Base-by-base conservation (phyloP, 1,284 basidiomycete species). In the Ceratobasidium papillatum region DNA sequence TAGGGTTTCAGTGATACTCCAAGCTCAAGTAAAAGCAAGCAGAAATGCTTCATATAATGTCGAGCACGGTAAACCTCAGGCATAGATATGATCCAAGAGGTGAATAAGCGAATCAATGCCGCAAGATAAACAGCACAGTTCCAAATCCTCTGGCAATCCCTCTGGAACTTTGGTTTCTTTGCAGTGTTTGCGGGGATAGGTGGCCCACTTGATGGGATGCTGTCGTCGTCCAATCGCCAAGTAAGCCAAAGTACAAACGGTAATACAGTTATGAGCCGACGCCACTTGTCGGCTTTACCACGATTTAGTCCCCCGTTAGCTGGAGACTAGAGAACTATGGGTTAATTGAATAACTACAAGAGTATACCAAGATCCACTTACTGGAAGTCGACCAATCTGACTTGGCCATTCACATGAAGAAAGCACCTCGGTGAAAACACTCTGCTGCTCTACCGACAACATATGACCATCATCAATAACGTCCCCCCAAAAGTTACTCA, bases 241-340 rank as follows among this genome's bases (percentile, higher is more conserved):
- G 75, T 34, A 14, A 72, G 75, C 82, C 81, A 83, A 1, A 83
- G 78, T 1, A 82, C 51, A 1, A 82, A 76, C 1, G 79, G 80
- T 8, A 79, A 72, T 27, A 83, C 73, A 8, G 78, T 80, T 11
- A 80, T 52, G 7, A 81, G 69, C 1, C 78, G 76, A 0, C 78
- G 78, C 80, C 80, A 82, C 76, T 83, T 78, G 77, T 83, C 81
- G 1, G 82, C 82, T 68, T 83, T 83, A 8, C 22, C 38, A 7
- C 58, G 5, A 64, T 81, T 78, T 2, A 81, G 72, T 0, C 76
- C 79, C 62, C 80, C 79, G 8, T 11, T 2, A 56, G 11, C 52
- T 56, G 22, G 30, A 7, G 4, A 56, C 4, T 56, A 22, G 30
- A 7, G 30, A 63, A 49, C 25, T 32, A 58, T 25, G n/a, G 7